Base-by-base conservation (phyloP, 441 rosid species). In the Arabidopsis lyrata region DNA sequence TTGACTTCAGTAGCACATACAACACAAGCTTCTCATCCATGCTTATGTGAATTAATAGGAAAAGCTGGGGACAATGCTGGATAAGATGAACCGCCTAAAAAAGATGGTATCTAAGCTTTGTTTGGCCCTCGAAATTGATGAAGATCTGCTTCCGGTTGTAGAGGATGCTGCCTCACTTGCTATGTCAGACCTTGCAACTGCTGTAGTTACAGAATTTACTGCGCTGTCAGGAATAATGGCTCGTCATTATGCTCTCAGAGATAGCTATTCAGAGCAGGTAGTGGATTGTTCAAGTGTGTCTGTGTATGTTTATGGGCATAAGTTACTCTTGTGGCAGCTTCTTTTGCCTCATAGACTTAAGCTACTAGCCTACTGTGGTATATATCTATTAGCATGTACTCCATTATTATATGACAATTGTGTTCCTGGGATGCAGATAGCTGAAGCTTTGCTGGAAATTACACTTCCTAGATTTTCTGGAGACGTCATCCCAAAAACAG, bases 221-320 rank as follows among this genome's bases (percentile, higher is more conserved):
- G 74, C 97, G 47, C 91, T 95, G 31, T 86, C 99, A 14, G 98
- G 99, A 77, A 84, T 87, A 81, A 95, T 95, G 98, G 99, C 87
- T 57, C 88, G 95, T 62, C 98, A 95, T 86, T 95, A 90, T 85
- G 99, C 99, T 75, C 93, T 92, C 55, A 80, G 92, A 83, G 98
- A 90, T 81, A 96, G 98, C 77, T 90, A 86, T 79, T 84, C 92
- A 74, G 85, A 85, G 77, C 86, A 92, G 97, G 99, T 95, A 75
- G 64, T 68, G 75, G 61, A 61, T 55, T 59, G 35, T 57, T 50
- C 66, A 62, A 32, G 68, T 60, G 18, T 34, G 35, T 50, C 41
- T 58, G 18, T 59, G 70, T 66, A 56, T 36, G 48, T 68, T 65
- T 62, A 44, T 34, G 69, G 29, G 66, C 5, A 0, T 29, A 31